Evolutionary conservation across 2,329 filamentous ascomycete species (phyloP).

Genomic region (Lachnellula arida): DNA sequence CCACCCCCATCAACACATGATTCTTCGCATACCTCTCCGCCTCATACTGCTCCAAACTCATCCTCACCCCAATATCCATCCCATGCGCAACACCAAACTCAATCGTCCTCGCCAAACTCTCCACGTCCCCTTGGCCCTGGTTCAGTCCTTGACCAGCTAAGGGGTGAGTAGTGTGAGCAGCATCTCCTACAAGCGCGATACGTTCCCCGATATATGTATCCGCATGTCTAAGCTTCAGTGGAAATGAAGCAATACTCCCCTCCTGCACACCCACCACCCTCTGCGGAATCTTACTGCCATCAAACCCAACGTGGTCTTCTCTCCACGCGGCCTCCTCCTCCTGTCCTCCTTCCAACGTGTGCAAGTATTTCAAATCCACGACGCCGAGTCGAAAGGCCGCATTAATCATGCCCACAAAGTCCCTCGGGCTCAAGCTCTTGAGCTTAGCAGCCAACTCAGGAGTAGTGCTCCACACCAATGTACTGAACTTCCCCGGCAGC

Average conservation of each 20-base stretch:
- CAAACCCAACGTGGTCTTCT: slow-evolving; percentile 60
- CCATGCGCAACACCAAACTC: slow-evolving; percentile 74
- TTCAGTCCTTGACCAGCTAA: slow-evolving; percentile 94
- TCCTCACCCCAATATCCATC: slow-evolving; percentile 75
- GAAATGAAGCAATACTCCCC: slow-evolving; percentile 81
- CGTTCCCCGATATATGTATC: slow-evolving; percentile 87
- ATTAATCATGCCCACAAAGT: slow-evolving; percentile 87
- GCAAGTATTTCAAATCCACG: slow-evolving; percentile 79
- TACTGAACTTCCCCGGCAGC: slow-evolving; percentile 75
- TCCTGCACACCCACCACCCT: slow-evolving; percentile 67
- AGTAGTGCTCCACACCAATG: slow-evolving; percentile 92
- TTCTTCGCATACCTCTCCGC: slow-evolving; percentile 79
- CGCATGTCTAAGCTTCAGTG: slow-evolving; percentile 86
- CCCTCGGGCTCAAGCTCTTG: slow-evolving; percentile 65
- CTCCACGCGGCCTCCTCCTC: slow-evolving; percentile 83
- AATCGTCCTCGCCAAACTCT: slow-evolving; percentile 70
- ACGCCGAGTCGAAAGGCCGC: slow-evolving; percentile 81
- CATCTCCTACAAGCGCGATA: slow-evolving; percentile 88
- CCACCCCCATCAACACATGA: slow-evolving; percentile 70
- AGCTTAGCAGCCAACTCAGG: slow-evolving; percentile 72
- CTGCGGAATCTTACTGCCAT: slow-evolving; percentile 57
- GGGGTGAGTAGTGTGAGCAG: slow-evolving; percentile 91
- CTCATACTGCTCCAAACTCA: slow-evolving; percentile 78
- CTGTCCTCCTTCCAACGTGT: slow-evolving; percentile 55
- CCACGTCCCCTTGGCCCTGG: slow-evolving; percentile 84